Conservation (phyloP, 192 early-diverging fungal genomes). For the Coemansia sp. region DNA sequence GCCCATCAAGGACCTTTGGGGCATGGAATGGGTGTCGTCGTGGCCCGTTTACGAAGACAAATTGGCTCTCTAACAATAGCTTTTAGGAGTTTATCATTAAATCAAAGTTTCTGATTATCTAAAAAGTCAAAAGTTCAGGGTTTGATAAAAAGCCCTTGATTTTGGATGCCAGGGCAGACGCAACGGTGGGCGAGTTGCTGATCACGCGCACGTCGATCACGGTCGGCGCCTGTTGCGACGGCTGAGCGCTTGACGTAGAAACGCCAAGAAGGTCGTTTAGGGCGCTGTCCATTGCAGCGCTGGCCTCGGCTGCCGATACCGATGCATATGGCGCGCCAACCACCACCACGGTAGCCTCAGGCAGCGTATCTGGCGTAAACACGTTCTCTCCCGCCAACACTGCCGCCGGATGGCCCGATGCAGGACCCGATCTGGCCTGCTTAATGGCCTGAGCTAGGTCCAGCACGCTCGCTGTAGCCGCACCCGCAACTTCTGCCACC, state of each 20-base stretch:
- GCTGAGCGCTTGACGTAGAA: neutral
- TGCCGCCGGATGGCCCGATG: constrained; percentile 10
- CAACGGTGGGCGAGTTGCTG: constrained; percentile 24
- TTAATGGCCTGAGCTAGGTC: constrained; percentile 34
- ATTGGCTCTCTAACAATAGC: constrained; percentile 15
- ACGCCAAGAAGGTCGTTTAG: constrained; percentile 35
- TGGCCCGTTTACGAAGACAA: constrained; percentile 44
- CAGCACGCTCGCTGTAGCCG: constrained; percentile 22
- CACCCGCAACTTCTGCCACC: constrained; percentile 31
- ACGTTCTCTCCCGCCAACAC: constrained; percentile 33
- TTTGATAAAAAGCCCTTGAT: constrained; percentile 43
- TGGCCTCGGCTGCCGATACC: constrained; percentile 28
- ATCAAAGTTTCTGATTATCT: neutral
- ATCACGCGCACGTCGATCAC: constrained; percentile 34
- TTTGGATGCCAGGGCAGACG: constrained; percentile 23
- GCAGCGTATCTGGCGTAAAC: constrained; percentile 57
- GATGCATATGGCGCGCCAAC: constrained; percentile 54
- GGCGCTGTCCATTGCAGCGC: constrained; percentile 23
- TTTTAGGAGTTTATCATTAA: neutral
- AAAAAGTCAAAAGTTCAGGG: constrained; percentile 43
- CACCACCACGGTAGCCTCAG: constrained; percentile 61
- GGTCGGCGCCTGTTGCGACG: neutral
- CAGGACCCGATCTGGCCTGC: constrained; percentile 8
- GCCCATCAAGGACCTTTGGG: constrained; percentile 31
- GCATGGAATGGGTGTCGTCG: constrained; percentile 42